A percentile compares a stretch with the other conserved stretches of the same genome.
These are phyloP conservation scores for Penicillium waksmanii DNA, from an alignment of 495 filamentous ascomycete species.

Conservation along the genomic window DNA sequence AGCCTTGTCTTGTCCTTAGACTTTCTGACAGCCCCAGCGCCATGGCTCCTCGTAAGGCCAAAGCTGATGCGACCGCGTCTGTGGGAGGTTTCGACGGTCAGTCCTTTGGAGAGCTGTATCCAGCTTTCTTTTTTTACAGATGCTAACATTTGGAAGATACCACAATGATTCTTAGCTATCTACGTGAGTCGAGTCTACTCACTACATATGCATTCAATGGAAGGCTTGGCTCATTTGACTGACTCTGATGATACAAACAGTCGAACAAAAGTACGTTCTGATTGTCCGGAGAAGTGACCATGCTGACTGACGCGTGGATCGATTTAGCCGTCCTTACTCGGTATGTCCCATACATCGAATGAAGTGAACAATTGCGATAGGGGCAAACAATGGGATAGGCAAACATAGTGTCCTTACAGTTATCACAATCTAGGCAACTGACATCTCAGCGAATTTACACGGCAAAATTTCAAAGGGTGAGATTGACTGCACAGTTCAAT, in stretches of 20 bases:
- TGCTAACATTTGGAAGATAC: conserved; percentile 29
- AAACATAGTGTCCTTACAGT: neutral
- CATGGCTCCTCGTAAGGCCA: conserved; percentile 59
- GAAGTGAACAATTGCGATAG: neutral
- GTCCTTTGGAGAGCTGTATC: neutral
- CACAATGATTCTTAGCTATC: conserved; percentile 56
- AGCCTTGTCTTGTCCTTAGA: neutral
- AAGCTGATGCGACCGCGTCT: conserved; percentile 42
- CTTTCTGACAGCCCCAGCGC: neutral
- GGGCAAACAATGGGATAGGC: too few relatives aligned
- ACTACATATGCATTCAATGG: neutral
- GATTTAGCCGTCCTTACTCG: conserved; percentile 61
- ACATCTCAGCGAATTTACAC: conserved; percentile 68
- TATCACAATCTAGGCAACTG: conserved; percentile 53
- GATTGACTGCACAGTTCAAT: neutral
- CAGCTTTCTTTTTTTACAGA: too few relatives aligned
- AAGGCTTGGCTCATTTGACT: neutral
- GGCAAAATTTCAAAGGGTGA: conserved; percentile 68
- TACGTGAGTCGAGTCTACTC: conserved; percentile 49
- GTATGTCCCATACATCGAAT: conserved; percentile 31
- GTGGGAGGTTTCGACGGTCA: conserved; percentile 41
- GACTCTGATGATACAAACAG: conserved; percentile 31
- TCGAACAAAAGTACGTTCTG: conserved; percentile 57
- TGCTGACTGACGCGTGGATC: neutral
- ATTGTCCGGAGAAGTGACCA: neutral